Evolutionary conservation across 1,284 basidiomycete genomes (phyloP).

Genomic region (Neolentinus lepideus): DNA sequence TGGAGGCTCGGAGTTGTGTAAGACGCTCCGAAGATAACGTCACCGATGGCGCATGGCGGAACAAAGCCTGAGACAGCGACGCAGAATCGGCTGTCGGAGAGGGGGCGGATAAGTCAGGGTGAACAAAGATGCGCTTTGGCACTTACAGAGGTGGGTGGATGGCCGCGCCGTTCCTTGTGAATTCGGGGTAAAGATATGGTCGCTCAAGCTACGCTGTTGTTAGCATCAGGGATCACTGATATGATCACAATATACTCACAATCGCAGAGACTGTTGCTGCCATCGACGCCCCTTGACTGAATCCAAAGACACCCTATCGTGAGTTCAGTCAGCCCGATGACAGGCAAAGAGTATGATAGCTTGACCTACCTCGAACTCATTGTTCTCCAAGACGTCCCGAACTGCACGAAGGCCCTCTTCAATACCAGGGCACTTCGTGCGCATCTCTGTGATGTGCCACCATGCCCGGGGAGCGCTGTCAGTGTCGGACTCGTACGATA

Average conservation of each 20-base stretch:
- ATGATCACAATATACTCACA: slow-evolving; percentile 35
- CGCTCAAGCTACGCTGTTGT: slow-evolving; percentile 34
- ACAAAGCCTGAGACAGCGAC: slow-evolving; percentile 66
- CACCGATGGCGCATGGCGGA: slow-evolving; percentile 39
- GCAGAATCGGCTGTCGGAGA: slow-evolving; percentile 39
- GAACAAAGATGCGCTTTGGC: slow-evolving; percentile 3
- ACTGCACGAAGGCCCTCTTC: slow-evolving; percentile 45
- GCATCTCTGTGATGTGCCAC: slow-evolving; percentile 57
- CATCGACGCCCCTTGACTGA: slow-evolving; percentile 81
- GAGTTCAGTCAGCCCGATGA: not conserved
- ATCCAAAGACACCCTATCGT: slow-evolving; percentile 74
- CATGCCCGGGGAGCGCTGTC: slow-evolving; percentile 71
- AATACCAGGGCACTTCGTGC: slow-evolving; percentile 47
- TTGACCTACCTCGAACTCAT: slow-evolving; percentile 49
- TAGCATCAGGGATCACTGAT: not conserved
- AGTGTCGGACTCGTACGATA: slow-evolving; percentile 34
- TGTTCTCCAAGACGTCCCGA: slow-evolving; percentile 39
- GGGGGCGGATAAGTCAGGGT: not conserved
- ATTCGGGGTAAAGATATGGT: slow-evolving; percentile 52
- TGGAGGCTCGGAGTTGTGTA: slow-evolving; percentile 76
- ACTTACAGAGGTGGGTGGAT: slow-evolving; percentile 67
- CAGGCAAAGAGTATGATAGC: not conserved
- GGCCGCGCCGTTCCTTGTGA: slow-evolving; percentile 57
- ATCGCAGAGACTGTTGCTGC: slow-evolving; percentile 69
- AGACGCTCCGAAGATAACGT: slow-evolving; percentile 45